These are phyloP conservation scores for Saccharomycopsis sp. DNA, from an alignment of 805 yeast species.

Conservation along the genomic window DNA sequence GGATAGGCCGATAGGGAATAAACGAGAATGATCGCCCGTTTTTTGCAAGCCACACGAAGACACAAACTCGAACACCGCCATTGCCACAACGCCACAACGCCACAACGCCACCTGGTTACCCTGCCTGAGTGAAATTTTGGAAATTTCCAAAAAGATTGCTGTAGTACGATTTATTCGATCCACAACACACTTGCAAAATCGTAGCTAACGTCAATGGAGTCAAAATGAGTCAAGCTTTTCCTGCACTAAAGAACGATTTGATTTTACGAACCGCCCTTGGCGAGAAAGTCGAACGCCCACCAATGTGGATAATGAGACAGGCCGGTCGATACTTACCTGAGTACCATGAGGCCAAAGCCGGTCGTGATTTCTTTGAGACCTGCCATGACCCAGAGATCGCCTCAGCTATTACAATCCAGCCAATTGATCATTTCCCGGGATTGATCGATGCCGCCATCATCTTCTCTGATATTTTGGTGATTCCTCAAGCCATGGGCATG, in stretches of 20 bases:
- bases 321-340: slow-evolving; percentile 94
- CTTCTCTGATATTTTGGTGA: slow-evolving; percentile 89
- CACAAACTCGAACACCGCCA: too few species aligned
- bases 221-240: slow-evolving; percentile 37
- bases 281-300: slow-evolving; percentile 91
- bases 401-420: slow-evolving; percentile 90
- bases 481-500: slow-evolving; percentile 98
- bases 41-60: too few species aligned
- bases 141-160: too few species aligned
- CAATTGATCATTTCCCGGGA: slow-evolving; percentile 83
- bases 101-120: too few species aligned
- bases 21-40: too few species aligned
- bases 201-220: too few species aligned
- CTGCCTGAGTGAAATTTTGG: too few species aligned
- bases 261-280: slow-evolving; percentile 88
- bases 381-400: slow-evolving; percentile 94
- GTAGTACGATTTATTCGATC: too few species aligned
- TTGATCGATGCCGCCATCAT: slow-evolving; percentile 94
- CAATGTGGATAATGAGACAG: slow-evolving; percentile 97
- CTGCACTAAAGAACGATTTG: slow-evolving; percentile 81
- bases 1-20: too few species aligned
- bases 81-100: too few species aligned
- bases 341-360: slow-evolving; percentile 82
- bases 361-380: slow-evolving; percentile 87
- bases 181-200: too few species aligned